phyloP scores from a whole-genome alignment of 768 basidiomycete genomes.

The Suillus luteus region DNA sequence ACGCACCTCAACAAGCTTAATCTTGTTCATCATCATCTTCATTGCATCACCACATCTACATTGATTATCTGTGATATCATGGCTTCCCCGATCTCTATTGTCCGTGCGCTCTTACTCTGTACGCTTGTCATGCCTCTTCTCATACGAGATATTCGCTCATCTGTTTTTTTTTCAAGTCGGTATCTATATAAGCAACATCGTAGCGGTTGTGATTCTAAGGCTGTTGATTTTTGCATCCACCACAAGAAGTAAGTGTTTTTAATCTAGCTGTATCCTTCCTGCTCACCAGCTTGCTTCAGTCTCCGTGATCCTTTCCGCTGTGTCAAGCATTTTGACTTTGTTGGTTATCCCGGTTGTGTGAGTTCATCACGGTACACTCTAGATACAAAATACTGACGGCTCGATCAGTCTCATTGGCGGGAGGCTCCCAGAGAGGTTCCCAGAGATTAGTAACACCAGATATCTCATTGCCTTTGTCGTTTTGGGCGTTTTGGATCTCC shows the following conservation, averaged over 20 bases:
- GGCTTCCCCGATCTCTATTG: slow-evolving; percentile 25
- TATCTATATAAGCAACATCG: slow-evolving; percentile 18
- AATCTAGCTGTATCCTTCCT: not conserved
- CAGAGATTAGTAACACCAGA: slow-evolving; percentile 24
- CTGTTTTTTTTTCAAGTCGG: slow-evolving; percentile 14
- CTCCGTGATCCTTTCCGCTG: slow-evolving; percentile 24
- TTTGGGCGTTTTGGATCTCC: slow-evolving; percentile 21
- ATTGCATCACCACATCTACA: slow-evolving; percentile 9
- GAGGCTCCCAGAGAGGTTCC: slow-evolving; percentile 3
- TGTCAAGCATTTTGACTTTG: slow-evolving; percentile 15
- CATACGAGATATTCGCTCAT: slow-evolving; percentile 3
- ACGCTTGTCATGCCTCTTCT: slow-evolving; percentile 6
- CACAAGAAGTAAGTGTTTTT: slow-evolving; percentile 21
- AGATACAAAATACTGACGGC: not conserved
- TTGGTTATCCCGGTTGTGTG: slow-evolving; percentile 22
- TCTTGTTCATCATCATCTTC: slow-evolving; percentile 8
- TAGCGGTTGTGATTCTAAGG: slow-evolving; percentile 18
- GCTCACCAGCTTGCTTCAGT: slow-evolving; percentile 13
- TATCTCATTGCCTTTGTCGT: slow-evolving; percentile 26
- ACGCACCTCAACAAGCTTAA: slow-evolving; percentile 4
- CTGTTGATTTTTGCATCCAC: slow-evolving; percentile 23
- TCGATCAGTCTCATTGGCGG: slow-evolving; percentile 1
- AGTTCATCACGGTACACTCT: slow-evolving; percentile 3
- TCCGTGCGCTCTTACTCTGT: slow-evolving; percentile 23
- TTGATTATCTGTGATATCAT: slow-evolving; percentile 27